Conservation (phyloP, 2,329 filamentous ascomycete genomes). For the Diaporthe sp. region DNA sequence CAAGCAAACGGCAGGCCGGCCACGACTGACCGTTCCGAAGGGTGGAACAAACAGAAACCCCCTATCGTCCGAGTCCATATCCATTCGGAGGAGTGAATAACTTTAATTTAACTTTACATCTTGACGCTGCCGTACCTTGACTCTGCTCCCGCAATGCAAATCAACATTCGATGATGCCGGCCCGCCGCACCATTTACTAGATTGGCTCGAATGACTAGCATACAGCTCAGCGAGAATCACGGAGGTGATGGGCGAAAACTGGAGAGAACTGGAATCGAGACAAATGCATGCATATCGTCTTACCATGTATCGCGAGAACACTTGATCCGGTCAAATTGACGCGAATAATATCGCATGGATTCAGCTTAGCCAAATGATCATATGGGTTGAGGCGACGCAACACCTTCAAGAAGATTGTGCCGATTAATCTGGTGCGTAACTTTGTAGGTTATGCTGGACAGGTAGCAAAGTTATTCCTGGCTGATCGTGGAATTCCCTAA, state of each 20-base stretch:
- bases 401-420: too few species aligned
- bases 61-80: too few species aligned
- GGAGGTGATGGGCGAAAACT: neutral
- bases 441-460: neutral
- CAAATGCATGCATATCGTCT: too few species aligned
- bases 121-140: neutral
- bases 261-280: neutral
- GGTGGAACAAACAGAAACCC: neutral
- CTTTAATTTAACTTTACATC: neutral
- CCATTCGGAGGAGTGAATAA: neutral
- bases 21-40: neutral
- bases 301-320: neutral
- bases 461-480: neutral
- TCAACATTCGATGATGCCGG: neutral
- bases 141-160: neutral
- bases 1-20: neutral
- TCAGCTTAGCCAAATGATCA: too few species aligned
- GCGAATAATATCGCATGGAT: neutral
- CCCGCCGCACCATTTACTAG: neutral
- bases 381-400: too few species aligned
- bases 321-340: too few species aligned
- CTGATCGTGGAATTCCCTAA: too few species aligned
- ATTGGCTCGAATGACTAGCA: conserved; percentile 11
- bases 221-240: neutral
- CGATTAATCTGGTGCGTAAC: neutral